A percentile compares a stretch with the other conserved stretches of the same genome.
Conservation (phyloP, 495 filamentous ascomycete species). For the Cetradonia linearis region DNA sequence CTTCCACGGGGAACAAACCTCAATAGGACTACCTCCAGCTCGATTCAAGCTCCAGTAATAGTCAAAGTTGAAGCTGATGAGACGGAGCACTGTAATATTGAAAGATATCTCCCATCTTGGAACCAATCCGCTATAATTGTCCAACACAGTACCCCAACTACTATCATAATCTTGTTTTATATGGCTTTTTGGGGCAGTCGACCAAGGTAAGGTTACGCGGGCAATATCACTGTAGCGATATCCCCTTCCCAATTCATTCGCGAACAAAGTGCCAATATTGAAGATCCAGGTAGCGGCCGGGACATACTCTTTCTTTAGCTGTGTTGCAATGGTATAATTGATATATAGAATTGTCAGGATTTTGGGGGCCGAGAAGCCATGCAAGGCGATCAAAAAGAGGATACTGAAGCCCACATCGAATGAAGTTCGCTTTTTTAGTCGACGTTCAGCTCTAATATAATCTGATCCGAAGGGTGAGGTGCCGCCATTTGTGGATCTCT, state of each 20-base stretch:
- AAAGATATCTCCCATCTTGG: slow-evolving; percentile 90
- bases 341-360: slow-evolving; percentile 65
- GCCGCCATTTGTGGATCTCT: slow-evolving; percentile 11
- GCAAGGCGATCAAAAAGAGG: slow-evolving; percentile 64
- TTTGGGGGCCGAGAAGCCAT: slow-evolving; percentile 79
- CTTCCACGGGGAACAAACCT: slow-evolving; percentile 53
- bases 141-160: slow-evolving; percentile 55
- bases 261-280: slow-evolving; percentile 77
- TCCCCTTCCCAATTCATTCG: slow-evolving; percentile 74
- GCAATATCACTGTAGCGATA: slow-evolving; percentile 61
- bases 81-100: slow-evolving; percentile 86
- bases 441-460: slow-evolving; percentile 43
- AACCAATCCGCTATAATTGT: slow-evolving; percentile 69
- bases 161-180: slow-evolving; percentile 32
- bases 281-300: slow-evolving; percentile 84
- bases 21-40: slow-evolving; percentile 55
- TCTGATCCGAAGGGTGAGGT: slow-evolving; percentile 18
- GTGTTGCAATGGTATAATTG: slow-evolving; percentile 71
- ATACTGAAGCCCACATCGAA: slow-evolving; percentile 81
- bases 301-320: slow-evolving; percentile 54
- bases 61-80: slow-evolving; percentile 96
- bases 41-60: slow-evolving; percentile 83
- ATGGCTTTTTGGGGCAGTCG: slow-evolving; percentile 16
- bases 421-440: slow-evolving; percentile 62
- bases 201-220: slow-evolving; percentile 36